A percentile compares a stretch with the other conserved stretches of the same genome.
These are phyloP conservation scores for Penicillium dipodomyicola DNA, from an alignment of 495 filamentous ascomycete genomes.

Conservation along the genomic window DNA sequence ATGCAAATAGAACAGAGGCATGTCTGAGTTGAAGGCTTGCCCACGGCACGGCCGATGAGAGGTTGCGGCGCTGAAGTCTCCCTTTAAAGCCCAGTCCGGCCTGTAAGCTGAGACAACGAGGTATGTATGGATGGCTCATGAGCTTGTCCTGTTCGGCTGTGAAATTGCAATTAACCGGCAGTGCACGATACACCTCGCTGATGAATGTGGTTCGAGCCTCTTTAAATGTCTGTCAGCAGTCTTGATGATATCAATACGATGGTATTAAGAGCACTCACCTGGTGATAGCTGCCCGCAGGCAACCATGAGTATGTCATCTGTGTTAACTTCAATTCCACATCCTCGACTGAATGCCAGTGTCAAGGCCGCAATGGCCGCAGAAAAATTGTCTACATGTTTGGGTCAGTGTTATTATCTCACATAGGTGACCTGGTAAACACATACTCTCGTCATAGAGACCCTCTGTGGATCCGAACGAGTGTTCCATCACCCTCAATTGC, in stretches of 20 bases:
- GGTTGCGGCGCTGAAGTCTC: slow-evolving; percentile 54
- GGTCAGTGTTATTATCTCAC: slow-evolving; percentile 16
- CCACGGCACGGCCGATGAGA: slow-evolving; percentile 71
- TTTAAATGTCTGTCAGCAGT: slow-evolving; percentile 10
- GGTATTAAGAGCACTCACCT: slow-evolving; percentile 38
- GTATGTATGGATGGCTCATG: slow-evolving; percentile 64
- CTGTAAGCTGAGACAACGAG: slow-evolving; percentile 67
- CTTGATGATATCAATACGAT: background rate
- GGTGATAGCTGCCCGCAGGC: slow-evolving; percentile 50
- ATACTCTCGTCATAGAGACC: slow-evolving; percentile 45
- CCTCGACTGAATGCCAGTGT: slow-evolving; percentile 59
- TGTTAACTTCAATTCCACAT: slow-evolving; percentile 54
- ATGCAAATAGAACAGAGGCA: slow-evolving; percentile 63
- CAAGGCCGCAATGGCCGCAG: slow-evolving; percentile 55
- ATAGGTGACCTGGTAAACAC: slow-evolving; percentile 7
- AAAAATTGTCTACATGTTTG: slow-evolving; percentile 42
- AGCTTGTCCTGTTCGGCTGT: slow-evolving; percentile 67
- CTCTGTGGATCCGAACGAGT: slow-evolving; percentile 41
- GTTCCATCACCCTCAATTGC: slow-evolving; percentile 61
- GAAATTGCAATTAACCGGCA: slow-evolving; percentile 69
- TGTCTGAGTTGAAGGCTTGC: slow-evolving; percentile 69
- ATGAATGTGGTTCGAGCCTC: slow-evolving; percentile 53
- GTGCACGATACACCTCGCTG: slow-evolving; percentile 61
- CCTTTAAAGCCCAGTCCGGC: slow-evolving; percentile 65
- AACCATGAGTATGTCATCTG: slow-evolving; percentile 73